Percentiles rank a stretch among this genome's conserved stretches.
Evolutionary conservation across 148 eudicot species (phyloP).

Genomic region (Chenopodium quinoa): DNA sequence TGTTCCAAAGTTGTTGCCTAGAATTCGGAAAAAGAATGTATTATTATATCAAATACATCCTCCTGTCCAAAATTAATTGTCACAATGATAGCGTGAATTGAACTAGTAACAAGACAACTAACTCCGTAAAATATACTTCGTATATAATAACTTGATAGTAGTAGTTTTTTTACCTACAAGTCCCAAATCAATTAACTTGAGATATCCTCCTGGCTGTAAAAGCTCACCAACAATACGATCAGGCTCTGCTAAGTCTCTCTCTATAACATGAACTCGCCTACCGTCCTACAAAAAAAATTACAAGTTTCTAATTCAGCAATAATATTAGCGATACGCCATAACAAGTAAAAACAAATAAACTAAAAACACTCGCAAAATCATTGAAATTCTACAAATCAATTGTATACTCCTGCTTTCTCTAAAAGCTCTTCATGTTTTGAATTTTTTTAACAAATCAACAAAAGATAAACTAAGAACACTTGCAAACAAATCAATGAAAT

Average conservation of each 20-base stretch:
- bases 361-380: background rate
- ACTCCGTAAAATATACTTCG: no score
- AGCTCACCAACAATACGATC: conserved; percentile 89
- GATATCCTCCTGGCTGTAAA: conserved; percentile 84
- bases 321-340: background rate
- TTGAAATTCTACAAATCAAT: background rate
- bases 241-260: conserved; percentile 76
- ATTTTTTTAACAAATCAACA: no score
- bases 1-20: background rate
- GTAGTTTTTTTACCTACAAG: conserved; percentile 50
- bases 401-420: no score
- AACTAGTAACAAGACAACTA: background rate
- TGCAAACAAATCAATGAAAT: no score
- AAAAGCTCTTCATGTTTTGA: no score
- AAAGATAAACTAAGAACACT: background rate
- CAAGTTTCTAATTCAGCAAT: conserved; percentile 4
- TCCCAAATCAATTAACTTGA: conserved; percentile 69
- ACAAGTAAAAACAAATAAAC: background rate
- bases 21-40: background rate
- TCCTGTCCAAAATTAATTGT: background rate
- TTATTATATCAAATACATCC: background rate
- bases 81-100: background rate
- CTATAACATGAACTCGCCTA: conserved; percentile 73
- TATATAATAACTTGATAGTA: no score
- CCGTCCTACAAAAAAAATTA: conserved; percentile 50